These are phyloP conservation scores for Sporisorium exsertum DNA, from an alignment of 1,284 basidiomycete genomes.

Conservation along the genomic window DNA sequence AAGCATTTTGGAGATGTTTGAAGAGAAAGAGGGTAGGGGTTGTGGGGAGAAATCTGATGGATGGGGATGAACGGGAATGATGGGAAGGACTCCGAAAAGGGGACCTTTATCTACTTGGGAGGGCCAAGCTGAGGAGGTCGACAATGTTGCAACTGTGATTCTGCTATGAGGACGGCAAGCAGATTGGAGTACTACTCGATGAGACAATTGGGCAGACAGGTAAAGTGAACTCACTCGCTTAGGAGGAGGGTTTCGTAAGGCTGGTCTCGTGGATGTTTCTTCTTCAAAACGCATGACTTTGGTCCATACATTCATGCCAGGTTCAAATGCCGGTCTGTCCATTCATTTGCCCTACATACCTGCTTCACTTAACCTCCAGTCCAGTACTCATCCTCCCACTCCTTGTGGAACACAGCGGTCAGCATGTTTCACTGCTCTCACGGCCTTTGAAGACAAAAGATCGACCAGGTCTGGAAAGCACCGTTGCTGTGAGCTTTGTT, in stretches of 20 bases:
- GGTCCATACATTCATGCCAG: conserved; percentile 20
- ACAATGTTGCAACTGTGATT: not conserved
- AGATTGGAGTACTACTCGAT: conserved; percentile 10
- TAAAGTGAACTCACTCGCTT: conserved; percentile 3
- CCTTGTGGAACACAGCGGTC: not conserved
- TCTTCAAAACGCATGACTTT: conserved; percentile 45
- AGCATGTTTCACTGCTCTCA: not conserved
- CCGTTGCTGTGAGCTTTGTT: not conserved
- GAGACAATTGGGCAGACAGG: conserved; percentile 12
- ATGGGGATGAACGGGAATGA: not conserved
- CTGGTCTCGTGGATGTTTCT: conserved; percentile 1
- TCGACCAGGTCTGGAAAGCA: not conserved
- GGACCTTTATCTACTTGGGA: conserved; percentile 21
- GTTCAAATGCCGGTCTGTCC: conserved; percentile 18
- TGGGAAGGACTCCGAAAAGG: not conserved
- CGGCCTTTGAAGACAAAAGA: not conserved
- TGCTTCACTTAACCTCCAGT: not conserved
- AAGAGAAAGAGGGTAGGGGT: not conserved
- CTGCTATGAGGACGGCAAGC: not conserved
- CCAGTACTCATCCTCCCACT: not conserved
- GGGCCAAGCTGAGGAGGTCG: conserved; percentile 1
- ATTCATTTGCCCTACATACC: not conserved
- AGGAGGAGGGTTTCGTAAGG: conserved; percentile 3
- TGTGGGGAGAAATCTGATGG: conserved; percentile 4
- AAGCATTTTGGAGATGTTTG: conserved; percentile 32